Evolutionary conservation across 2,329 filamentous ascomycete species (phyloP).

Genomic region (Zymoseptoria pseudotritici): DNA sequence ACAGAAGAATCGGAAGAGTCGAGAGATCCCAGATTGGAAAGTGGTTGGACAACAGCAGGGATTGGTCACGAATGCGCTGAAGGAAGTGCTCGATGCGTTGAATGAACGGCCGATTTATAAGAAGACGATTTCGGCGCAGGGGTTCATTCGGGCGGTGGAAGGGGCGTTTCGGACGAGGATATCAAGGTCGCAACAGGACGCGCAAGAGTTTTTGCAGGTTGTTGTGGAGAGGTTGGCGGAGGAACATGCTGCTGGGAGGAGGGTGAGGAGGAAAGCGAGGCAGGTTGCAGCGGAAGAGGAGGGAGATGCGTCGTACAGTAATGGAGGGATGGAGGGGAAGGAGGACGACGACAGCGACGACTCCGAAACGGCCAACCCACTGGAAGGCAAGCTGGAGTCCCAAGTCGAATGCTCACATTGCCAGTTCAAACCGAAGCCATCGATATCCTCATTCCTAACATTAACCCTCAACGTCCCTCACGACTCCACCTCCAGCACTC

Average conservation of each 20-base stretch:
- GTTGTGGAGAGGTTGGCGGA: conserved; percentile 87
- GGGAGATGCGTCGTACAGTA: neutral
- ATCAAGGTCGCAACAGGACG: conserved; percentile 91
- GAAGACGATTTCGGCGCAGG: conserved; percentile 84
- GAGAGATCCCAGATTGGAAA: conserved; percentile 38
- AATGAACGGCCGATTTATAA: conserved; percentile 90
- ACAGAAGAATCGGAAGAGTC: conserved; percentile 42
- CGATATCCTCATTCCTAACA: conserved; percentile 79
- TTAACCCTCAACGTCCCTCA: conserved; percentile 88
- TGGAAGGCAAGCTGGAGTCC: conserved; percentile 89
- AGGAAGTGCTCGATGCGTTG: conserved; percentile 83
- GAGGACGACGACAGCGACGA: conserved; percentile 31
- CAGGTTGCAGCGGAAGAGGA: conserved; percentile 2
- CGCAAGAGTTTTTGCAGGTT: conserved; percentile 93
- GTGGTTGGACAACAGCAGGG: conserved; percentile 64
- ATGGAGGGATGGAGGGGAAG: conserved; percentile 20
- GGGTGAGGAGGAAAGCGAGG: conserved; percentile 57
- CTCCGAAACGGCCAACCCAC: conserved; percentile 69
- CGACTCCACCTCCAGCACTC: conserved; percentile 59
- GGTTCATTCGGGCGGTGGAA: conserved; percentile 78
- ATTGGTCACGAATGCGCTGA: conserved; percentile 76
- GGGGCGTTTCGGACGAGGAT: conserved; percentile 82
- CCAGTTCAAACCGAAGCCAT: conserved; percentile 78
- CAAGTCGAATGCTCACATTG: conserved; percentile 90
- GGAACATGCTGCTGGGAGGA: conserved; percentile 80